Base-by-base conservation (phyloP, 495 filamentous ascomycete species). In the Lepraria neglecta region DNA sequence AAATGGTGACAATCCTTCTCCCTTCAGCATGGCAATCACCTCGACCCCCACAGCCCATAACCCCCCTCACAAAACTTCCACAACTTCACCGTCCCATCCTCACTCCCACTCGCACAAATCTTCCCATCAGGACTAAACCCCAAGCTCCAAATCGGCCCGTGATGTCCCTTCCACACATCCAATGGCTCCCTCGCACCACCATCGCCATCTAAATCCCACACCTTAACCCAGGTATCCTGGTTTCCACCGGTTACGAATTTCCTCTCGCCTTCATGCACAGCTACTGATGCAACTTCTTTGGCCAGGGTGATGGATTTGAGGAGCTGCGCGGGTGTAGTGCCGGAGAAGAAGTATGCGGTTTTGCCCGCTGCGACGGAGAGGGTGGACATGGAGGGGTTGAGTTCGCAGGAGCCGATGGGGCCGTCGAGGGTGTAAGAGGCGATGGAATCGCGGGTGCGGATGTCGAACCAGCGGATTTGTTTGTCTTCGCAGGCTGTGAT, bases 81-180 rank as follows among this genome's bases (percentile, higher is more conserved):
- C 77, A 98, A 77, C 74, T 97, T 98, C 69, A 98, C 92, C 0
- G 94, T 98, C 46, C 94, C 94, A 71, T 98, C 94, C 68, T 98
- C 94, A 46, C 91, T 96, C 30, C 91, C 94, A 1, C 95, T 97
- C 9, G 90, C 92, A 71, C 96, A 98, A 14, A 97, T 74, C 71
- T 92, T 96, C 31, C 91, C 91, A 72, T 97, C 92, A 1, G 94
- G 94, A 11, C 90, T 92, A 75, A 97, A 97, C 58, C 84, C 85
- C 56, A 95, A 82, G 21, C 89, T 94, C 95, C 94, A 97, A 60
- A 97, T 92, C 11, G 92, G 92, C 14, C 95, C 94, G 70, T 98
- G 94, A 69, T 97, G 95, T 24, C 94, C 95, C 73, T 96, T 97
- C 78, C 95, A 91, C 21, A 94, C 85, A 67, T 98, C 92, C 24